Percentiles rank a stretch among this genome's conserved stretches.
These are phyloP conservation scores for Curvularia sp. DNA, from an alignment of 2,329 filamentous ascomycete species.

Conservation along the genomic window DNA sequence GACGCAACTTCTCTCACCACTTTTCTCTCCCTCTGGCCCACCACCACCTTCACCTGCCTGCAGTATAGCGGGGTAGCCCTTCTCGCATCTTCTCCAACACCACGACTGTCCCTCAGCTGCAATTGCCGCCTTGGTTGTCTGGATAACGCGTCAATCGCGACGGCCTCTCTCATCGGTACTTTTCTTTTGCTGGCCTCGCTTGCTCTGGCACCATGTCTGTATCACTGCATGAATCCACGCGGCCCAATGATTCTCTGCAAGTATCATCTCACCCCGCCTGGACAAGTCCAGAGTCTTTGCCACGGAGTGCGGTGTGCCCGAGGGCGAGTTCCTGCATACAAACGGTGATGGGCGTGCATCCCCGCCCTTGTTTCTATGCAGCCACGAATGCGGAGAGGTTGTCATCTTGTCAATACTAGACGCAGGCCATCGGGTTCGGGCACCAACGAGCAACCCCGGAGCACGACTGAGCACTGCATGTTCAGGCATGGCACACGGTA, in stretches of 20 bases:
- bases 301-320: conserved; percentile 23
- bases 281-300: conserved; percentile 16
- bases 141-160: neutral
- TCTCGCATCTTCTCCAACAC: neutral
- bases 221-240: conserved; percentile 18
- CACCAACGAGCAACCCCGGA: neutral
- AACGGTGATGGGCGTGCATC: conserved; percentile 20
- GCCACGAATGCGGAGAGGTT: conserved; percentile 6
- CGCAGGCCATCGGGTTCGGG: neutral
- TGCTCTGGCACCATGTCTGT: conserved; percentile 3
- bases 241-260: conserved; percentile 17
- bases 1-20: conserved; percentile 13
- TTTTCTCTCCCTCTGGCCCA: conserved; percentile 14
- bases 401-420: neutral
- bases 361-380: conserved; percentile 8
- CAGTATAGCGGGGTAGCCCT: conserved; percentile 2
- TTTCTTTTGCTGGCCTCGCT: conserved; percentile 15
- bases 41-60: conserved; percentile 8
- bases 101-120: neutral
- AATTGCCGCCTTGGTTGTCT: neutral
- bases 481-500: too few species aligned
- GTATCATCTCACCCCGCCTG: conserved; percentile 13
- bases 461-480: neutral
- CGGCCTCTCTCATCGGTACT: conserved; percentile 5
- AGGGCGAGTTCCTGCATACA: conserved; percentile 29